Percentiles rank a stretch among this genome's conserved stretches.
Evolutionary conservation across 164 flowering plant genomes (phyloP).

Genomic region (Hamamelis virginiana): DNA sequence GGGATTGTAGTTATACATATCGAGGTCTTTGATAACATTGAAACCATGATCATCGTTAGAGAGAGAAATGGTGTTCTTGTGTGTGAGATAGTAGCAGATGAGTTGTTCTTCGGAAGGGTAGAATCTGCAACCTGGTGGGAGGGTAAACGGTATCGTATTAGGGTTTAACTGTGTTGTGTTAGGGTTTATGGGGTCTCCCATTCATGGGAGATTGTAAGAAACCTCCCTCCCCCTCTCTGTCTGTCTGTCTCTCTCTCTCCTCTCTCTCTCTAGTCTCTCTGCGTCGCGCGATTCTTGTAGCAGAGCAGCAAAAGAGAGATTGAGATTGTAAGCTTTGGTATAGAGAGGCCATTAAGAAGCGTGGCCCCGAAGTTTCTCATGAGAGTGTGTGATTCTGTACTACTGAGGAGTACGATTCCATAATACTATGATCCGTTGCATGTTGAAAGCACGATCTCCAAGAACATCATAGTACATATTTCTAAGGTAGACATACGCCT

Average conservation of each 20-base stretch:
- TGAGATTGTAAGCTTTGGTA: no score
- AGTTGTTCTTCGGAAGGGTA: slow-evolving; percentile 51
- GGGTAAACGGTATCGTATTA: neutral
- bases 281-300: no score
- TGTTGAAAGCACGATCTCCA: neutral
- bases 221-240: neutral
- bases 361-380: neutral
- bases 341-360: neutral
- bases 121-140: slow-evolving; percentile 60
- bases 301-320: no score
- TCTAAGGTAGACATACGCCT: neutral
- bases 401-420: neutral
- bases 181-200: slow-evolving; percentile 28
- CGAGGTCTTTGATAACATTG: slow-evolving; percentile 39
- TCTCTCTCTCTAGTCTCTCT: no score
- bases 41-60: neutral
- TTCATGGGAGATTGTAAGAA: slow-evolving; percentile 8
- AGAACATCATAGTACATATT: no score
- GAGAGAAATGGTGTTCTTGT: slow-evolving; percentile 29
- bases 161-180: neutral
- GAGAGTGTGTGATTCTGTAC: neutral
- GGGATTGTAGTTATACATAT: slow-evolving; percentile 47
- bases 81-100: slow-evolving; percentile 39
- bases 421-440: neutral
- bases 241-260: no score